Conservation (phyloP, 139 green algal species). For the Astrephomene gubernaculifera region DNA sequence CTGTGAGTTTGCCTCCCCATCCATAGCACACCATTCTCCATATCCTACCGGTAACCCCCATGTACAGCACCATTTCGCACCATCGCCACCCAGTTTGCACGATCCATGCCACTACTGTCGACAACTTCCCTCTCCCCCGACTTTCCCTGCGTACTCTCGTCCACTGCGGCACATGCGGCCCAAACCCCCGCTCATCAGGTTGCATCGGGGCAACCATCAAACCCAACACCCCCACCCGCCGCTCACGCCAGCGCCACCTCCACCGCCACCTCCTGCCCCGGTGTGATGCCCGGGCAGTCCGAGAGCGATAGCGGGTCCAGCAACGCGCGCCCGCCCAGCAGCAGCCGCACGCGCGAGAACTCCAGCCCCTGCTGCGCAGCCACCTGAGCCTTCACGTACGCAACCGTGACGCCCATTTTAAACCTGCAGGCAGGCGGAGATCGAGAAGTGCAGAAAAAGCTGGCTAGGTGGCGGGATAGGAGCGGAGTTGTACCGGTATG, state of each 20-base stretch:
- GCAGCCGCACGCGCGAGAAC: conserved; percentile 20
- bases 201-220: background rate
- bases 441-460: background rate
- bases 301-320: conserved; percentile 53
- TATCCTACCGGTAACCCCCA: too few species aligned
- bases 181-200: too few species aligned
- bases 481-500: background rate
- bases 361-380: conserved; percentile 33
- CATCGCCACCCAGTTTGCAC: too few species aligned
- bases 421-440: conserved; percentile 24
- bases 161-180: too few species aligned
- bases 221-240: background rate
- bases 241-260: conserved; percentile 18
- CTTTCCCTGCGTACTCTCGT: too few species aligned
- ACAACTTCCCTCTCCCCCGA: too few species aligned
- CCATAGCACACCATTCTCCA: too few species aligned
- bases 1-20: too few species aligned
- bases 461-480: background rate
- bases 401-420: conserved; percentile 60
- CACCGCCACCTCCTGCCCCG: conserved; percentile 42
- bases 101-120: too few species aligned
- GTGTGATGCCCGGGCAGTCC: conserved; percentile 56
- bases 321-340: conserved; percentile 37
- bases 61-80: too few species aligned
- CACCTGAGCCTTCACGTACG: conserved; percentile 60